Conservation (phyloP, 2,329 filamentous ascomycete species). For the Trichophyton equinum region DNA sequence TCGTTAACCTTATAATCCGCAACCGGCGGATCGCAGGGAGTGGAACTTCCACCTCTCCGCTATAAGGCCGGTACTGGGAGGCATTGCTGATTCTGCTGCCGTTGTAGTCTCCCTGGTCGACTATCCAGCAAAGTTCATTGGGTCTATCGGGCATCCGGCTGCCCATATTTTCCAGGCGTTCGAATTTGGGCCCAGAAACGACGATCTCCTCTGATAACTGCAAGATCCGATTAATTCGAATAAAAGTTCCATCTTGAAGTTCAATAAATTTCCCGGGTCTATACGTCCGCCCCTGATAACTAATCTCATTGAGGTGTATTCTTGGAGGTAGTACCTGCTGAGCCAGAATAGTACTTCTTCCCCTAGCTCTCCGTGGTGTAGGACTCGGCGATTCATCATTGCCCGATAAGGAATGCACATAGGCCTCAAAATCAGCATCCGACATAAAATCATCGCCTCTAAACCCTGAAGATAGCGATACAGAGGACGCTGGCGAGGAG, state of each 20-base stretch:
- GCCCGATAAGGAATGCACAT: conserved; percentile 11
- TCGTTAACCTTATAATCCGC: conserved; percentile 43
- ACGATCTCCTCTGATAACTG: conserved; percentile 15
- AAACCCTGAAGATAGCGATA: neutral
- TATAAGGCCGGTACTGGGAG: neutral
- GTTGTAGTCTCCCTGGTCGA: conserved; percentile 19
- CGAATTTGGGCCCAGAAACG: conserved; percentile 30
- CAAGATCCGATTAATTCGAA: conserved; percentile 30
- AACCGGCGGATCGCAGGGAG: conserved; percentile 28
- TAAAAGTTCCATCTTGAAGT: conserved; percentile 28
- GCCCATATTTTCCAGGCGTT: conserved; percentile 21
- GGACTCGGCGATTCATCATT: neutral
- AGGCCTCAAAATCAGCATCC: conserved; percentile 17
- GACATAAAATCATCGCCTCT: conserved; percentile 18
- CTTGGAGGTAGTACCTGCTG: neutral
- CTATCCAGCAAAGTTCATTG: conserved; percentile 37
- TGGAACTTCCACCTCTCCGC: conserved; percentile 28
- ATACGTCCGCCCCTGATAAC: conserved; percentile 17
- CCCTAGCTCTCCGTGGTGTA: neutral
- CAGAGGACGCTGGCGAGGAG: neutral
- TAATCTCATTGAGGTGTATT: conserved; percentile 7
- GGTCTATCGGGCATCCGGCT: conserved; percentile 25
- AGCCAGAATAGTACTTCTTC: neutral
- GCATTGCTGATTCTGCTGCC: conserved; percentile 5
- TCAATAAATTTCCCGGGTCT: conserved; percentile 25